Base-by-base conservation (phyloP, 2,329 filamentous ascomycete genomes). In the Escovopsis sp. region DNA sequence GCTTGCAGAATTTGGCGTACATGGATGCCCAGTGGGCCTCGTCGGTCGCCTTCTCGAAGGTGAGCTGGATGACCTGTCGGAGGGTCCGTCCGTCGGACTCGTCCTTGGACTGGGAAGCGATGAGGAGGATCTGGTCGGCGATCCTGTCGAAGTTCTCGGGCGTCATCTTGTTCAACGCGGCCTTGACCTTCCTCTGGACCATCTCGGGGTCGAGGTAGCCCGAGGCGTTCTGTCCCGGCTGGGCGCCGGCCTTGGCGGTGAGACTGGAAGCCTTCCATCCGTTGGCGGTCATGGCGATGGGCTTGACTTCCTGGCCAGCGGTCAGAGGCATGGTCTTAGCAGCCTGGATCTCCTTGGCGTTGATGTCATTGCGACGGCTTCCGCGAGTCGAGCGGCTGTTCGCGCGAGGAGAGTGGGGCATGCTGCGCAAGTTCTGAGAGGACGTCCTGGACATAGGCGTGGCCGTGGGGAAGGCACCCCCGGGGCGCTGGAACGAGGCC, bases 141-240 rank as follows among this genome's bases (percentile, higher is more conserved):
- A 98, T 94, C 67, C 81, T 87, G 59, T 94, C 88, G 55, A 98
- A 98, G 59, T 96, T 98, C 67, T 98, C 91, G 0, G 91, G 91
- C 0, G 91, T 96, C 91, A 98, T 96, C 81, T 98, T 98, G 79
- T 98, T 98, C 55, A 98, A 71, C 47, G 84, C 84, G 49, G 87
- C 83, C 79, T 98, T 98, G 60, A 98, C 91, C 79, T 98, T 98
- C 53, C 89, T 81, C 68, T 98, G 91, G 44, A 98, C 91, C 70
- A 91, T 78, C 53, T 89, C 85, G 20, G 91, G 89, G 50, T 93
- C 78, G 66, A 96, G 75, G 53, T 84, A 72, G 39, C 68, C 67
- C 31, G 62, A 58, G 35, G 63, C 48, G 33, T 66, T 59, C 32
- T 62, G 58, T 35, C 63, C 47, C 33, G 67, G 60, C 39, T 58